These are phyloP conservation scores for Pelargonium fulgidum DNA, from an alignment of 441 rosid species.

Conservation along the genomic window DNA sequence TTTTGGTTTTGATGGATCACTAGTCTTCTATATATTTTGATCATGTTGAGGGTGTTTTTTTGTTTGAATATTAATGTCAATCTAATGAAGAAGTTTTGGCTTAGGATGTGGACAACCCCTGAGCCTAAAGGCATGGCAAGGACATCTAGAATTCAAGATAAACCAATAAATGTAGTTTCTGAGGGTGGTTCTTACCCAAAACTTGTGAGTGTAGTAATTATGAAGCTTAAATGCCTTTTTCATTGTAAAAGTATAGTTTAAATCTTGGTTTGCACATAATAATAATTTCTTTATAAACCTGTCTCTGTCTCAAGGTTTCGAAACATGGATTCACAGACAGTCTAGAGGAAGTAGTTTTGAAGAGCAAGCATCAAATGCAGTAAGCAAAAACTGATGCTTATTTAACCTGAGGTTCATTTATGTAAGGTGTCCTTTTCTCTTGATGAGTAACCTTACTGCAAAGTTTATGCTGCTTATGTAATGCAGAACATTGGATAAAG, in stretches of 20 bases:
- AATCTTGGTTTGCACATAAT: conserved; percentile 8
- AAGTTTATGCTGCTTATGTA: conserved; percentile 10
- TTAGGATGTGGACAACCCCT: conserved; percentile 27
- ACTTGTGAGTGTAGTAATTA: background rate
- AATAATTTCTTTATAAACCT: conserved; percentile 8
- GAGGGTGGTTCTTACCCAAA: background rate
- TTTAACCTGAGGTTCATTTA: conserved; percentile 18
- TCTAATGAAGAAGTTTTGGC: conserved; percentile 20
- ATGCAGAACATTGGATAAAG: conserved; percentile 44
- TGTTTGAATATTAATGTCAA: background rate
- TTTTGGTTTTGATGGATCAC: background rate
- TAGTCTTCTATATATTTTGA: background rate
- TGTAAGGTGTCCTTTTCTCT: conserved; percentile 22
- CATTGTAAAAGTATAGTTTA: background rate
- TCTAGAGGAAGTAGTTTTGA: conserved; percentile 29
- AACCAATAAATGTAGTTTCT: background rate
- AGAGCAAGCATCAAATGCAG: conserved; percentile 37
- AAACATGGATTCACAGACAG: conserved; percentile 20
- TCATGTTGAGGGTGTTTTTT: background rate
- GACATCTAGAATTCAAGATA: background rate
- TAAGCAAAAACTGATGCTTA: conserved; percentile 30
- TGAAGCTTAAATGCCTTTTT: background rate
- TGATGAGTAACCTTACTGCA: conserved; percentile 11
- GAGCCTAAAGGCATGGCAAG: conserved; percentile 1
- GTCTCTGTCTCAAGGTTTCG: conserved; percentile 22